A percentile compares a stretch with the other conserved stretches of the same genome.
Evolutionary conservation across 371 early-diverging fungal species (phyloP).

Genomic region (Mortierella sp.): DNA sequence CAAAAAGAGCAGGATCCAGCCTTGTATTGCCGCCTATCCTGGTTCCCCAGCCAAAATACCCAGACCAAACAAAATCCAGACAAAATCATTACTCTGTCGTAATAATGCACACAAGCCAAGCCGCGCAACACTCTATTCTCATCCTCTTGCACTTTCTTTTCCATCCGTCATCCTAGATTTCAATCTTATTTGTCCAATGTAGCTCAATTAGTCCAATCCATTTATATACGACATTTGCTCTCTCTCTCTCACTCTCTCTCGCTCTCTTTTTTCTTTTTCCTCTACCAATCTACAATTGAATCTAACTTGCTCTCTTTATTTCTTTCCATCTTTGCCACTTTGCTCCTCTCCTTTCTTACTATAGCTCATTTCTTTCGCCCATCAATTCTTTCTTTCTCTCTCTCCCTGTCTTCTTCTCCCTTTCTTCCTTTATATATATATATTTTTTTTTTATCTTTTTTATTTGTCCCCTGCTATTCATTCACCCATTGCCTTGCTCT

Average conservation of each 20-base stretch:
- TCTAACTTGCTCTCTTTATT: too few species aligned
- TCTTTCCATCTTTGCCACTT: background rate
- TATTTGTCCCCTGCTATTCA: background rate
- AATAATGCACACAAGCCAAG: too few species aligned
- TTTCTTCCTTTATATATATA: background rate
- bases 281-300: too few species aligned
- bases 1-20: too few species aligned
- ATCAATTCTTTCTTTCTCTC: background rate
- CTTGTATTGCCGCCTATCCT: background rate
- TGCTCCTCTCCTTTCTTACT: background rate
- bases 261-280: background rate
- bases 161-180: background rate
- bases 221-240: too few species aligned
- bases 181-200: background rate
- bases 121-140: slow-evolving; percentile 6
- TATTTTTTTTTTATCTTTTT: background rate
- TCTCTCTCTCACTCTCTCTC: background rate
- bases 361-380: background rate
- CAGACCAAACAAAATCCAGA: too few species aligned
- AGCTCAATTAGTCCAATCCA: too few species aligned
- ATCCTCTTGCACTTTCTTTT: background rate
- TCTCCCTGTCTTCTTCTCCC: background rate
- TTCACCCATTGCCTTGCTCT: background rate
- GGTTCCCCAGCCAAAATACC: background rate
- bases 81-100: too few species aligned